Percentiles rank a stretch among this genome's conserved stretches.
Evolutionary conservation across 257 asterid genomes (phyloP).

Genomic region (Hygrophila difformis): DNA sequence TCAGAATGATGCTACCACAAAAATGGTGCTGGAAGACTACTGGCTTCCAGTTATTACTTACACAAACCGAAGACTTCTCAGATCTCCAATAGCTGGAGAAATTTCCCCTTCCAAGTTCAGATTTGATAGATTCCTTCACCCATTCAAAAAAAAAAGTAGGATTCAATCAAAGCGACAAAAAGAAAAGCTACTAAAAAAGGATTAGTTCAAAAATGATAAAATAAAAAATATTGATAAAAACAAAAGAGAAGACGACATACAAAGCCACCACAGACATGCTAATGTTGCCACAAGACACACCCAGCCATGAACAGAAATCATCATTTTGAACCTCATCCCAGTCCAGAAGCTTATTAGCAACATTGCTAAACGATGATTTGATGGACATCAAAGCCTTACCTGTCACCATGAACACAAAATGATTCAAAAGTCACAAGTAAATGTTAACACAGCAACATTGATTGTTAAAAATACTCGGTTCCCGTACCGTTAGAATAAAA

Average conservation of each 20-base stretch:
- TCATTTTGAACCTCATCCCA: conserved; percentile 80
- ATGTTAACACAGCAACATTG: too few species aligned
- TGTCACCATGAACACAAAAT: conserved; percentile 12
- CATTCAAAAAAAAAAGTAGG: not conserved
- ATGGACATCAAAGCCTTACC: conserved; percentile 80
- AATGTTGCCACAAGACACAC: conserved; percentile 71
- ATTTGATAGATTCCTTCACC: conserved; percentile 71
- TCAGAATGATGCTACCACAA: not conserved
- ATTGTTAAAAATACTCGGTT: too few species aligned
- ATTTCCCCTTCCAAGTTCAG: conserved; percentile 89
- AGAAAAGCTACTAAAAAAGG: too few species aligned
- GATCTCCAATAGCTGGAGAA: conserved; percentile 77
- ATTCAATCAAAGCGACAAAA: not conserved
- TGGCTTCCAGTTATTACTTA: conserved; percentile 25
- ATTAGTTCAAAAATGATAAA: too few species aligned
- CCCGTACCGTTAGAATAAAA: too few species aligned
- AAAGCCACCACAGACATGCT: conserved; percentile 70
- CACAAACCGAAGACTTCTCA: conserved; percentile 61
- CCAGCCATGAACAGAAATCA: conserved; percentile 91
- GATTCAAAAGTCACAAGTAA: too few species aligned
- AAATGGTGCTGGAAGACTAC: not conserved
- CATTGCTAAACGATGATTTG: conserved; percentile 80
- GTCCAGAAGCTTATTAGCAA: conserved; percentile 66
- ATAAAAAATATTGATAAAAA: too few species aligned
- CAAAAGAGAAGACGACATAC: conserved; percentile 36